Evolutionary conservation across 257 asterid genomes (phyloP).

Genomic region (Ballota nigra): DNA sequence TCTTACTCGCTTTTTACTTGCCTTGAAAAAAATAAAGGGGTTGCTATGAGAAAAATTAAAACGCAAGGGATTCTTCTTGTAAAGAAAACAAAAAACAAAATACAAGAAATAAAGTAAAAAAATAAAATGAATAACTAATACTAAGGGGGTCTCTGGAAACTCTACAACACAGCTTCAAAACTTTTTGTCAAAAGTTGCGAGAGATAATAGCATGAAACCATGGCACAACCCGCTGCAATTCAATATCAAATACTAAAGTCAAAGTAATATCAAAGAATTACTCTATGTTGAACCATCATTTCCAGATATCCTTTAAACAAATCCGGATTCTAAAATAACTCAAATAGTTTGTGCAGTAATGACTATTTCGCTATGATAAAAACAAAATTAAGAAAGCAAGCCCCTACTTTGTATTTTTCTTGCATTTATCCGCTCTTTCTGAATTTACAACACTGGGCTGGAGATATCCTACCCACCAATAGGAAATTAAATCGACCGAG

Average conservation of each 20-base stretch:
- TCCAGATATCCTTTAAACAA: background rate
- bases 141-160: too few species aligned
- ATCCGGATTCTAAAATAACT: background rate
- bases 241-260: background rate
- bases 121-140: too few species aligned
- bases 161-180: too few species aligned
- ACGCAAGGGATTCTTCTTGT: background rate
- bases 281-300: background rate
- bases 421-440: slow-evolving; percentile 20
- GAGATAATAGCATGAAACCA: background rate
- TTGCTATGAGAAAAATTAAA: background rate
- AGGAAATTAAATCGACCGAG: slow-evolving; percentile 16
- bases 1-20: background rate
- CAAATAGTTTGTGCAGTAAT: background rate
- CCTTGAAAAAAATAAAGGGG: background rate
- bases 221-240: background rate
- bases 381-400: slow-evolving; percentile 12
- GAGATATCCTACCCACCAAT: slow-evolving; percentile 21
- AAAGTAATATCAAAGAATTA: background rate
- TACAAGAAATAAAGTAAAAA: background rate
- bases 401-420: slow-evolving; percentile 17
- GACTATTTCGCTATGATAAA: background rate
- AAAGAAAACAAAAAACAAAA: too few species aligned
- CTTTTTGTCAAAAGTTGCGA: too few species aligned
- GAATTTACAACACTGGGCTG: slow-evolving; percentile 34